phyloP scores from a whole-genome alignment of 495 filamentous ascomycete species.

The Cercophora scortea region DNA sequence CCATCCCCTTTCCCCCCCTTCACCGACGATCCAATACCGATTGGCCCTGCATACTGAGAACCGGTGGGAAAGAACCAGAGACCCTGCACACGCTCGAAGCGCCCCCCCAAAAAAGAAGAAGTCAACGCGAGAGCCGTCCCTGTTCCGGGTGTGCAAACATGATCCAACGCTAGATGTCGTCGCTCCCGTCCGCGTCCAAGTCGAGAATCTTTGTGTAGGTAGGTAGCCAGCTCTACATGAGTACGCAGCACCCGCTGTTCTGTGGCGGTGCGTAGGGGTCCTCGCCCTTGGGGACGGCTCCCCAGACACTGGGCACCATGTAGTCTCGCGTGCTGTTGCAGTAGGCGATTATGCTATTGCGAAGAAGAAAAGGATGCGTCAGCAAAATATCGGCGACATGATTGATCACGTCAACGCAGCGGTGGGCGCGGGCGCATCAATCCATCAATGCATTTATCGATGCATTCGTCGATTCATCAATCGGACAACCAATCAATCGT shows the following conservation, averaged over 20 bases:
- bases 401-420: neutral
- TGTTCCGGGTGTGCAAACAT: neutral
- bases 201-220: neutral
- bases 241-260: constrained; percentile 79
- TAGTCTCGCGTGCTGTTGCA: constrained; percentile 95
- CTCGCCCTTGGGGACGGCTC: constrained; percentile 82
- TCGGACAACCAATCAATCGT: neutral
- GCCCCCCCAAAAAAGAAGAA: neutral
- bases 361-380: constrained; percentile 3
- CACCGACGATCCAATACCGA: no score
- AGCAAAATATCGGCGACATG: neutral
- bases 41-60: no score
- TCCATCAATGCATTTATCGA: no score
- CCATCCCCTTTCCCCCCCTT: neutral
- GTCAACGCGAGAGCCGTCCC: neutral
- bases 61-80: neutral
- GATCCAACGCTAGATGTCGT: neutral
- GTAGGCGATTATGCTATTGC: constrained; percentile 80
- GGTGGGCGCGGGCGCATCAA: no score
- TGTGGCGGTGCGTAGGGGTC: constrained; percentile 96
- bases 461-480: no score
- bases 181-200: neutral
- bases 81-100: neutral
- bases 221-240: constrained; percentile 59
- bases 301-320: constrained; percentile 98